Base-by-base conservation (phyloP, 2,329 filamentous ascomycete species). In the Verticillium dahliae region DNA sequence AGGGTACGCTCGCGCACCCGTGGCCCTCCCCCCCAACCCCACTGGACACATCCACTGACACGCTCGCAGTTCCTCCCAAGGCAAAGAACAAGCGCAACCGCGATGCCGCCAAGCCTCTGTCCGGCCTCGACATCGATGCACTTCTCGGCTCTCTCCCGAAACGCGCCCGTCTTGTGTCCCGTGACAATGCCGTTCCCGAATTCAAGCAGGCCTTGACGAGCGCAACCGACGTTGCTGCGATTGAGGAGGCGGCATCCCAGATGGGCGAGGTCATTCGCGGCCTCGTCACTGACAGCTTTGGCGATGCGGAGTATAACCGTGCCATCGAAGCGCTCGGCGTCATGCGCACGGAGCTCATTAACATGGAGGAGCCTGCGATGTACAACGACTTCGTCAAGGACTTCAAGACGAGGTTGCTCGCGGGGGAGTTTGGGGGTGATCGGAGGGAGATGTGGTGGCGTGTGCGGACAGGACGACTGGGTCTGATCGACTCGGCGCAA, bases 71-170 rank as follows among this genome's bases (percentile, higher is more conserved):
- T 0, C 90, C 91, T 7, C 87, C 89, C 0, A 95, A 92, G 73
- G 83, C 83, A 50, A 92, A 91, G 73, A 88, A 90, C 39, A 88
- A 87, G 64, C 89, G 89, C 69, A 81, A 82, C 55, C 85, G 85
- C 66, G 87, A 96, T 35, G 76, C 83, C 1, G 83, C 89, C 62
- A 94, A 94, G 68, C 95, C 95, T 0, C 84, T 97, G 9, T 98
- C 94, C 0, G 93, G 93, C 22, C 87, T 99, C 50, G 90, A 98
- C 68, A 84, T 98, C 45, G 90, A 93, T 63, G 87, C 86, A 4
- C 84, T 98, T 2, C 85, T 98, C n/a, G 83, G 84, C 56, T 84
- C 81, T 56, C 76, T 76, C 34, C 75, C 74, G 63, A 77, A 76
- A 61, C 62, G 66, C 56, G 58, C 62, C 39, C 66, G 66, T n/a